Evolutionary conservation across 2,329 filamentous ascomycete species (phyloP).

Genomic region (Cladophialophora exuberans): DNA sequence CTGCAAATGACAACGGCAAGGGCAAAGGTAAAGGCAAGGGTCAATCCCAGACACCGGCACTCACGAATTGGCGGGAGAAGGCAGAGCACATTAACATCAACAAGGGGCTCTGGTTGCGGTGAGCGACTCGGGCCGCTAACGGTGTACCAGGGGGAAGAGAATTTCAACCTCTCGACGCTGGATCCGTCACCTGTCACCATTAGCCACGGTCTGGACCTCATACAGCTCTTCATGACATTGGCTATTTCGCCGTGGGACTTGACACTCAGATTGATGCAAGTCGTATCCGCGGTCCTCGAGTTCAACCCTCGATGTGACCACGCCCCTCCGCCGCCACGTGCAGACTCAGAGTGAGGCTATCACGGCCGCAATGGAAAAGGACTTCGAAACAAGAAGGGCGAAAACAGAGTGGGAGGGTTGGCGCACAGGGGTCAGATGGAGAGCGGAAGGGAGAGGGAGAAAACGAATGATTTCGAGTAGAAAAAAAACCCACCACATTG

Average conservation of each 20-base stretch:
- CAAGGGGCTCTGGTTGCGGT: constrained; percentile 38
- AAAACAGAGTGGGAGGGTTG: neutral
- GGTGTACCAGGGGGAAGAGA: too few species aligned
- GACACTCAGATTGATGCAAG: too few species aligned
- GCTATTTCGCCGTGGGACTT: too few species aligned
- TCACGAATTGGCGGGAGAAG: constrained; percentile 31
- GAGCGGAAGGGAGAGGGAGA: neutral
- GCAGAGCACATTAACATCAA: constrained; percentile 36
- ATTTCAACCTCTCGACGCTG: too few species aligned
- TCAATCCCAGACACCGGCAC: neutral
- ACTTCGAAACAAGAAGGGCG: neutral
- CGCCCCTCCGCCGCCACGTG: too few species aligned
- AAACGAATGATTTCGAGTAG: too few species aligned
- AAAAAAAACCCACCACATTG: too few species aligned
- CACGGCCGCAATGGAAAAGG: too few species aligned
- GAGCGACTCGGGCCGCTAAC: neutral
- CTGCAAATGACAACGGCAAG: neutral
- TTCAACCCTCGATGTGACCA: neutral
- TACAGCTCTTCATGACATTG: too few species aligned
- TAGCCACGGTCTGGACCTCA: too few species aligned
- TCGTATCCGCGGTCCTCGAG: neutral
- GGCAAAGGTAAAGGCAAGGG: constrained; percentile 3
- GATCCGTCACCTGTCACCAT: too few species aligned
- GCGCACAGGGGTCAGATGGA: neutral
- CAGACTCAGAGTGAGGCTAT: too few species aligned